A percentile compares a stretch with the other conserved stretches of the same genome.
These are phyloP conservation scores for Mrakia hoshinonis DNA, from an alignment of 768 basidiomycete genomes.

Conservation along the genomic window DNA sequence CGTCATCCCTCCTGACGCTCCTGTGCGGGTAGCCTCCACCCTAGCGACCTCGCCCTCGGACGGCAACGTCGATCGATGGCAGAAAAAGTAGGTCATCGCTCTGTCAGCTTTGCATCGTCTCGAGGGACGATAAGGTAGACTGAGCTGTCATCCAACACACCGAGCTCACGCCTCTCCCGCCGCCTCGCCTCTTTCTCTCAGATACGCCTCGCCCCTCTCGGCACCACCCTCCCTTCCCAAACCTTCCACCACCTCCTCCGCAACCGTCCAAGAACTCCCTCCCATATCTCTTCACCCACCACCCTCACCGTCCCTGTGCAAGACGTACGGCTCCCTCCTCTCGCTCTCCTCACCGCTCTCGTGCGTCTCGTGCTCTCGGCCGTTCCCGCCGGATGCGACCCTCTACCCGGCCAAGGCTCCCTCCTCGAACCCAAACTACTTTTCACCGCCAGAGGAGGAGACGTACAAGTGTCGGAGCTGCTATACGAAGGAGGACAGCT, in stretches of 20 bases:
- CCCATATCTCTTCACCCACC: not conserved
- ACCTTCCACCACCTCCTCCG: not conserved
- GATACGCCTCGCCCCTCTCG: slow-evolving; percentile 6
- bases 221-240: not conserved
- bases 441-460: not conserved
- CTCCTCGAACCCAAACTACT: not conserved
- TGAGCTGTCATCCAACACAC: not conserved
- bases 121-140: not conserved
- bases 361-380: slow-evolving; percentile 4
- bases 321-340: slow-evolving; percentile 7
- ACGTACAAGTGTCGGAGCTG: slow-evolving; percentile 1
- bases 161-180: not conserved
- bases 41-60: slow-evolving; percentile 1
- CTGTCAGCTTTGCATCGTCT: too few species aligned
- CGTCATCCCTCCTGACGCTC: not conserved
- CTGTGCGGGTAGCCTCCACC: not conserved
- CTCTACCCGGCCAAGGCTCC: slow-evolving; percentile 2
- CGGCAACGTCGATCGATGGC: not conserved
- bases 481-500: slow-evolving; percentile 7
- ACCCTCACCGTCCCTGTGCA: not conserved
- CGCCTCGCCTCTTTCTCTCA: not conserved
- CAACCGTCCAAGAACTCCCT: not conserved
- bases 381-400: slow-evolving; percentile 1
- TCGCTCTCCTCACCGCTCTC: not conserved
- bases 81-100: not conserved